Percentiles rank a stretch among this genome's conserved stretches.
Conservation (phyloP, 257 asterid genomes). For the Dorcoceras hygrometricum region DNA sequence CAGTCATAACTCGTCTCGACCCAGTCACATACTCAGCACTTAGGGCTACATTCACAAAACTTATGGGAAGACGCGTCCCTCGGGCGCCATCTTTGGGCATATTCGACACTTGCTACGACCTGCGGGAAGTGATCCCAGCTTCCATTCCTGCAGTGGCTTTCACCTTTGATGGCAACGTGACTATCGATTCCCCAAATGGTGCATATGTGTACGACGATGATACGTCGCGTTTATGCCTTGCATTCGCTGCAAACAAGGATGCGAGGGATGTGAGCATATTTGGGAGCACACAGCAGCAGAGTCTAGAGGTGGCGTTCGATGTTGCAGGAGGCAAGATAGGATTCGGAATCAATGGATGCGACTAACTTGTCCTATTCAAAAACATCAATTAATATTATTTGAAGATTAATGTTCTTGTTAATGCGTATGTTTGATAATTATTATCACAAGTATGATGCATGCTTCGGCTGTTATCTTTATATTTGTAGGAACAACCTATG, state of each 20-base stretch:
- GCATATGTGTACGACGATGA: too few species aligned
- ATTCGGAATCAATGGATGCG: too few species aligned
- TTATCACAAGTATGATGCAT: too few species aligned
- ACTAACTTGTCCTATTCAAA: background rate
- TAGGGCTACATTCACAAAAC: slow-evolving; percentile 39
- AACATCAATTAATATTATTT: background rate
- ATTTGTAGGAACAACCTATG: too few species aligned
- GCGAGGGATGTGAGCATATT: background rate
- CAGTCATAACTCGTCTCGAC: slow-evolving; percentile 69
- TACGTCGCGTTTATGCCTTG: background rate
- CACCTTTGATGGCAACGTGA: background rate
- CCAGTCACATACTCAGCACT: slow-evolving; percentile 44
- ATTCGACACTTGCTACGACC: slow-evolving; percentile 66
- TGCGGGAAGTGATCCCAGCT: slow-evolving; percentile 23
- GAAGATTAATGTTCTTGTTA: too few species aligned
- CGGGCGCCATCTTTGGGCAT: slow-evolving; percentile 47
- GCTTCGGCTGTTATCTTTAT: too few species aligned
- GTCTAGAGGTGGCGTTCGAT: background rate
- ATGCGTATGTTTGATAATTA: too few species aligned
- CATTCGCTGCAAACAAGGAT: background rate
- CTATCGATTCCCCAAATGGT: background rate
- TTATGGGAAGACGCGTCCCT: slow-evolving; percentile 40
- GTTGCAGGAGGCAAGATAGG: too few species aligned
- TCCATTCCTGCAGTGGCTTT: slow-evolving; percentile 29
- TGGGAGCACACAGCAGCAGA: background rate